Conservation (phyloP, 2,329 filamentous ascomycete species). For the Trichoderma breve region DNA sequence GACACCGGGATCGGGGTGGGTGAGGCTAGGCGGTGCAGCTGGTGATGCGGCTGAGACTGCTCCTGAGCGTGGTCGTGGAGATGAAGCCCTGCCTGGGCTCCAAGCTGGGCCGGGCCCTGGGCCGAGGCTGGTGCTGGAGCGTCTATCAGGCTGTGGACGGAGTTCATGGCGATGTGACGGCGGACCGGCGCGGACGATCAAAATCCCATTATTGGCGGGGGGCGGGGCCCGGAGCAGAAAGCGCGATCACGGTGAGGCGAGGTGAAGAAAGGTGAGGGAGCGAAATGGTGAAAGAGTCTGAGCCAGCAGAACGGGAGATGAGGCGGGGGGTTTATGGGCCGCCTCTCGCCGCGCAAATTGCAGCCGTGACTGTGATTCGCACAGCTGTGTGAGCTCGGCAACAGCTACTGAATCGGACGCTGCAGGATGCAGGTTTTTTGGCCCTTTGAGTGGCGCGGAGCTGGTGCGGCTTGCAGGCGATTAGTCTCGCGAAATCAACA, state of each 20-base stretch:
- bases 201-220: constrained; percentile 21
- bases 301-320: constrained; percentile 2
- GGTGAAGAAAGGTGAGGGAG: constrained; percentile 20
- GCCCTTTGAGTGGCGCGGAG: constrained; percentile 1
- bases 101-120: constrained; percentile 14
- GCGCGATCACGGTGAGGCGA: constrained; percentile 17
- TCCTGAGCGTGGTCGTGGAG: constrained; percentile 18
- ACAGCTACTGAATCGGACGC: constrained; percentile 11
- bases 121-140: constrained; percentile 24
- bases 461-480: constrained; percentile 11
- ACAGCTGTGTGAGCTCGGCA: not conserved
- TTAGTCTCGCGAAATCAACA: constrained; percentile 11
- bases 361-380: constrained; percentile 4
- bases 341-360: constrained; percentile 8
- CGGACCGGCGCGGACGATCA: constrained; percentile 21
- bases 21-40: constrained; percentile 17
- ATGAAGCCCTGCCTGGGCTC: constrained; percentile 11
- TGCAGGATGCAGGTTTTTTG: constrained; percentile 11
- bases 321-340: constrained; percentile 12
- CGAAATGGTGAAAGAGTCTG: constrained; percentile 4
- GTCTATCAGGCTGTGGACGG: constrained; percentile 39
- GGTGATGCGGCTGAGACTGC: constrained; percentile 8
- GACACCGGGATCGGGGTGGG: constrained; percentile 10
- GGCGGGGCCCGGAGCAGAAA: constrained; percentile 18
- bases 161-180: constrained; percentile 36